Percentiles rank a stretch among this genome's conserved stretches.
Evolutionary conservation across 306 rosid species (phyloP).

Genomic region (Delonix regia): DNA sequence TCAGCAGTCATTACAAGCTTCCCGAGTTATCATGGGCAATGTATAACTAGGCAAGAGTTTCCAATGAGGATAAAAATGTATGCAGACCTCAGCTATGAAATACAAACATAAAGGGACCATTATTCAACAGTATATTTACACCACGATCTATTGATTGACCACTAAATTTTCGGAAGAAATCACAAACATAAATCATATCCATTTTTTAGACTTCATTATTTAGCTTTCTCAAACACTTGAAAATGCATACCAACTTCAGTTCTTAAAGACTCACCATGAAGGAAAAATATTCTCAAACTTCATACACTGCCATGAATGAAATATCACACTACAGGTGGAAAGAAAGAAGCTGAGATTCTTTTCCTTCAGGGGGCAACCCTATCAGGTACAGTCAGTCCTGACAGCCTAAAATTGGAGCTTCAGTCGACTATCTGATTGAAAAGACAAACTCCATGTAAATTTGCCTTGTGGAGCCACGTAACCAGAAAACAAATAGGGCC

Average conservation of each 20-base stretch:
- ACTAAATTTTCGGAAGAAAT: neutral
- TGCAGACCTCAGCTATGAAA: neutral
- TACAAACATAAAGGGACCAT: neutral
- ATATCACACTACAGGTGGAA: neutral
- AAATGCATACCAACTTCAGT: neutral
- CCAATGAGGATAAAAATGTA: neutral
- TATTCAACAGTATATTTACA: neutral
- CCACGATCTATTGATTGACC: neutral
- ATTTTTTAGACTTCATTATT: neutral
- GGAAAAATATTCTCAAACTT: neutral
- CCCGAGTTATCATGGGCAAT: neutral
- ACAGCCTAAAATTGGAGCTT: neutral
- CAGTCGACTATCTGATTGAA: neutral
- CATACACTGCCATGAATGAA: neutral
- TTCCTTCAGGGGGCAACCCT: constrained; percentile 6
- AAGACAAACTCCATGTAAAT: neutral
- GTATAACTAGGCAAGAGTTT: neutral
- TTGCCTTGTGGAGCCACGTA: neutral
- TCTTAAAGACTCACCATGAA: neutral
- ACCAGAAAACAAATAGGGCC: neutral
- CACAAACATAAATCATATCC: neutral
- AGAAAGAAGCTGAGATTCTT: neutral
- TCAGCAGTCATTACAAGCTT: constrained; percentile 26
- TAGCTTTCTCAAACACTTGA: neutral
- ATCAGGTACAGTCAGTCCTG: neutral